These are phyloP conservation scores for Entomortierella chlamydospora DNA, from an alignment of 192 early-diverging fungal species.

Conservation along the genomic window DNA sequence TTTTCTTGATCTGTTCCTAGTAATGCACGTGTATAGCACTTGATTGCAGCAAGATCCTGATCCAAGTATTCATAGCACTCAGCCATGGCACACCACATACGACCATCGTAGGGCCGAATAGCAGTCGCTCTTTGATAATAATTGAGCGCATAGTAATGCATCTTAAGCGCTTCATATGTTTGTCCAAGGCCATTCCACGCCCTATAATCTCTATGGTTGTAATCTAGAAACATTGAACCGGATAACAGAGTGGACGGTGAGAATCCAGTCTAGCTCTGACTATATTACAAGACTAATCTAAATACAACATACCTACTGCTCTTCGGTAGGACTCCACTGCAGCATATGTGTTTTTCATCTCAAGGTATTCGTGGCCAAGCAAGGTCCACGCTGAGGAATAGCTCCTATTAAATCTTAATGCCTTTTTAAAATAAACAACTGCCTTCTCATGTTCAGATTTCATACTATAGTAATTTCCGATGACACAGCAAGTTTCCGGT, in stretches of 20 bases:
- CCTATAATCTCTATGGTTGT: conserved; percentile 83
- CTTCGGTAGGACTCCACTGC: conserved; percentile 91
- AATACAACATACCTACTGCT: conserved; percentile 71
- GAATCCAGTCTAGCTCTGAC: too few species aligned
- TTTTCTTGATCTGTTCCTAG: conserved; percentile 71
- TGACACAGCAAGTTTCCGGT: conserved; percentile 88
- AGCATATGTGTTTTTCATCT: conserved; percentile 88
- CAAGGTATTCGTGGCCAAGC: conserved; percentile 95
- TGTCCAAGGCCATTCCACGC: conserved; percentile 95
- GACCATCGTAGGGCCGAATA: conserved; percentile 83
- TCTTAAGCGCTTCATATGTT: conserved; percentile 86
- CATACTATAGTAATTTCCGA: conserved; percentile 91
- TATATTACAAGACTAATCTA: too few species aligned
- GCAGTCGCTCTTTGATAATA: conserved; percentile 85
- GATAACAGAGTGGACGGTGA: too few species aligned
- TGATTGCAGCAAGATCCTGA: conserved; percentile 69
- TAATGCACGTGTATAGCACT: conserved; percentile 81
- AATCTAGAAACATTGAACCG: conserved; percentile 61
- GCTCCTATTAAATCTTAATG: conserved; percentile 81
- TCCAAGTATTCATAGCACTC: conserved; percentile 73
- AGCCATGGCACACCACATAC: conserved; percentile 88
- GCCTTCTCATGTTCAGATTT: conserved; percentile 87
- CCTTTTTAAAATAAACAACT: conserved; percentile 86
- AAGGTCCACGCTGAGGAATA: conserved; percentile 90
- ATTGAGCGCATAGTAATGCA: conserved; percentile 83